Evolutionary conservation across 345 rosid species (phyloP).

Genomic region (Acer campestre): DNA sequence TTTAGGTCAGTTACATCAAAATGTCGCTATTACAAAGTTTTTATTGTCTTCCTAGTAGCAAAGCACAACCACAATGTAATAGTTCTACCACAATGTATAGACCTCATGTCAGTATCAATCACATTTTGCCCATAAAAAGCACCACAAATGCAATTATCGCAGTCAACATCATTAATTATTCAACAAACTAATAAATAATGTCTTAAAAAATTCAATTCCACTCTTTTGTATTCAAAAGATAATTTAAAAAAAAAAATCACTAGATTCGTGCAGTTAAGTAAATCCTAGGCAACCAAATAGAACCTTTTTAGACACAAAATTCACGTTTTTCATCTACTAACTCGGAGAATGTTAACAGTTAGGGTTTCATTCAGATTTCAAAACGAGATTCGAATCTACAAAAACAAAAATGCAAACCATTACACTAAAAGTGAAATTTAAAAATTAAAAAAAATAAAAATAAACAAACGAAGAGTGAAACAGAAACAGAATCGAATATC

Average conservation of each 20-base stretch:
- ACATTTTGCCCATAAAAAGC: background rate
- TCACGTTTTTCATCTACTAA: too few relatives aligned
- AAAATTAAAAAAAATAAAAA: too few relatives aligned
- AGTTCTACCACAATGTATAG: background rate
- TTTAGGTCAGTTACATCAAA: too few relatives aligned
- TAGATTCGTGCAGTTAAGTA: background rate
- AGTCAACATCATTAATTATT: background rate
- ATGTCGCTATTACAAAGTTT: background rate
- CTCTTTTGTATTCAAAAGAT: too few relatives aligned
- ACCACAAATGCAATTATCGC: background rate
- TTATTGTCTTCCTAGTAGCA: background rate
- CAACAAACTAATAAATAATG: background rate
- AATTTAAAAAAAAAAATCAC: background rate
- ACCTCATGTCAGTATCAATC: conserved; percentile 1
- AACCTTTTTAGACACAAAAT: too few relatives aligned
- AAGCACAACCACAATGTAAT: background rate
- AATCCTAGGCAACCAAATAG: too few relatives aligned
- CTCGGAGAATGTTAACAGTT: background rate
- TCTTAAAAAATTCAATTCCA: too few relatives aligned
- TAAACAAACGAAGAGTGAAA: too few relatives aligned
- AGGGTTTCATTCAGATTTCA: background rate
- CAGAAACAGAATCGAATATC: too few relatives aligned
- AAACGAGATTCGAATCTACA: too few relatives aligned
- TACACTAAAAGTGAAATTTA: too few relatives aligned
- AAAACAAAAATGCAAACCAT: too few relatives aligned